Conservation (phyloP, 148 eudicot genomes). For the Salicornia ramosissima region DNA sequence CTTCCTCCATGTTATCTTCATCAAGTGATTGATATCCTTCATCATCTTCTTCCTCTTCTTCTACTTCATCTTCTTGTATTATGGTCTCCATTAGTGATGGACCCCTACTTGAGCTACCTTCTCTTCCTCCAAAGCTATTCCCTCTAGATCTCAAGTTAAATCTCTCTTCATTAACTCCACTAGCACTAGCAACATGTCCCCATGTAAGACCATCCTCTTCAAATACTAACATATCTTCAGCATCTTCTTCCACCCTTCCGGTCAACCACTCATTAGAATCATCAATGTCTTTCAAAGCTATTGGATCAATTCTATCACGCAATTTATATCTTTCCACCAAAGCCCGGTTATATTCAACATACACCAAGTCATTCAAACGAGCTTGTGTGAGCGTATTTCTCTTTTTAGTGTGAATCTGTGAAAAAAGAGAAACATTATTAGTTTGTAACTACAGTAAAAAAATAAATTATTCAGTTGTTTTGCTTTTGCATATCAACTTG, state of each 20-base stretch:
- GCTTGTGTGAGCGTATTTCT: neutral
- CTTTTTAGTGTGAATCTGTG: too few species aligned
- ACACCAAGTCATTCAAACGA: neutral
- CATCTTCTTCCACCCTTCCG: neutral
- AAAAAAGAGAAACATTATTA: too few species aligned
- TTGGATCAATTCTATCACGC: neutral
- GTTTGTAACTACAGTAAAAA: too few species aligned
- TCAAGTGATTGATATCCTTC: neutral
- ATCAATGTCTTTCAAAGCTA: conserved; percentile 1
- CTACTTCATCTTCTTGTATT: neutral
- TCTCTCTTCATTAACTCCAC: neutral
- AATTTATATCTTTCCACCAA: neutral
- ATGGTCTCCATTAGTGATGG: neutral
- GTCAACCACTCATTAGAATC: neutral
- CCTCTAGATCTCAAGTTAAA: neutral
- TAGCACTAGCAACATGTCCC: neutral
- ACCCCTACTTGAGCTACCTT: neutral
- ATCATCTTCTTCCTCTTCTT: neutral
- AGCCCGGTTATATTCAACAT: neutral
- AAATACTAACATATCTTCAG: neutral
- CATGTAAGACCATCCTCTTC: neutral
- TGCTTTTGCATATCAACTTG: too few species aligned
- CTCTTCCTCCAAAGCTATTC: neutral
- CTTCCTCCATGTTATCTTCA: neutral
- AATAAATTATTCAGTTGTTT: too few species aligned